Evolutionary conservation across 2,329 filamentous ascomycete genomes (phyloP).

Genomic region (Drechslerella coelobrocha): DNA sequence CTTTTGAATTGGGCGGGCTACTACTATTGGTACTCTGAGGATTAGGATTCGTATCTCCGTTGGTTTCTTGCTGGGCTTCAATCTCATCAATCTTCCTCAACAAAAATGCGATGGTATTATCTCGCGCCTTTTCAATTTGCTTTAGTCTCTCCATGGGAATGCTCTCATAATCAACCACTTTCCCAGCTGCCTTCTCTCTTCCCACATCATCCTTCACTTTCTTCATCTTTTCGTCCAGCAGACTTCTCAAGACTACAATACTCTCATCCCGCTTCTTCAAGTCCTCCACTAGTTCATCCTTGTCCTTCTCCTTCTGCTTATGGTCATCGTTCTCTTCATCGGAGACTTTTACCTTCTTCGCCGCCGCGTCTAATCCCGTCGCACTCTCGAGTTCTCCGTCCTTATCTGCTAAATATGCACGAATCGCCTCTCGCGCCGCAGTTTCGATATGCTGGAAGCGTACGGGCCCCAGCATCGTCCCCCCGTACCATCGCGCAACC

Average conservation of each 20-base stretch:
- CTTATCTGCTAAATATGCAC: slow-evolving; percentile 57
- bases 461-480: slow-evolving; percentile 62
- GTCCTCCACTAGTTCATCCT: slow-evolving; percentile 32
- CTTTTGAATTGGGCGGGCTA: neutral
- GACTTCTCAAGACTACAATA: slow-evolving; percentile 21
- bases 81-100: slow-evolving; percentile 64
- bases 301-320: slow-evolving; percentile 5
- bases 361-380: slow-evolving; percentile 13
- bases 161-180: slow-evolving; percentile 56
- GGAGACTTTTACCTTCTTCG: slow-evolving; percentile 26
- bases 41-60: neutral
- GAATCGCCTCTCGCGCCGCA: slow-evolving; percentile 62
- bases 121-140: slow-evolving; percentile 63
- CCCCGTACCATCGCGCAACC: slow-evolving; percentile 66
- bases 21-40: neutral
- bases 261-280: slow-evolving; percentile 39
- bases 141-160: slow-evolving; percentile 59
- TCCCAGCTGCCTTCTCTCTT: slow-evolving; percentile 52
- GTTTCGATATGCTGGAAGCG: slow-evolving; percentile 65
- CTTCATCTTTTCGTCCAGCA: slow-evolving; percentile 45
- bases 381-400: slow-evolving; percentile 51
- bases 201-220: slow-evolving; percentile 9
- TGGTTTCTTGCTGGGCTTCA: slow-evolving; percentile 57
- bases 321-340: slow-evolving; percentile 3
- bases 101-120: slow-evolving; percentile 64